Percentiles rank a stretch among this genome's conserved stretches.
Evolutionary conservation across 805 yeast species (phyloP).

Genomic region (Pichia scutulata): DNA sequence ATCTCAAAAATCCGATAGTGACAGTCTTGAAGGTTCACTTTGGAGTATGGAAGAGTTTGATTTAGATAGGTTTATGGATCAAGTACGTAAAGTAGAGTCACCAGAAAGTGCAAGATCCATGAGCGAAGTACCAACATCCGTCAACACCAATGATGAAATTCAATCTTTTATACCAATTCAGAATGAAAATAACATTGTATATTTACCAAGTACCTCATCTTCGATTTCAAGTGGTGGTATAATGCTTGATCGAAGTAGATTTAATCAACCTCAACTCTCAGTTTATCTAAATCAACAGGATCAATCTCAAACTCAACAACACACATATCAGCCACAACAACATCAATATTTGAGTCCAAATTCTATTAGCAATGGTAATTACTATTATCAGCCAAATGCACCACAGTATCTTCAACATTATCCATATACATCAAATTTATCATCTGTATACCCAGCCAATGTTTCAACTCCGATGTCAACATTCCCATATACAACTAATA

Average conservation of each 20-base stretch:
- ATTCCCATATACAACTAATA: background rate
- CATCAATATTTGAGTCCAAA: background rate
- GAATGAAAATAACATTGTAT: background rate
- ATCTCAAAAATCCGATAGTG: background rate
- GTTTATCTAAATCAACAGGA: background rate
- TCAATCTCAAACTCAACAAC: background rate
- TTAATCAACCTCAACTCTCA: background rate
- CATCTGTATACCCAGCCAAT: background rate
- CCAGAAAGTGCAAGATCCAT: constrained; percentile 21
- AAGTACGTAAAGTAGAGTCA: constrained; percentile 31
- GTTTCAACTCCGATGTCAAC: background rate
- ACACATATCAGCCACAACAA: background rate
- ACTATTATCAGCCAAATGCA: background rate
- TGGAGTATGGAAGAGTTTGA: constrained; percentile 33
- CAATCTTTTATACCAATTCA: background rate
- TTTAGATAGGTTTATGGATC: constrained; percentile 41
- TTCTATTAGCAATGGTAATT: background rate
- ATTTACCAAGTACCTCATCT: background rate
- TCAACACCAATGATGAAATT: background rate
- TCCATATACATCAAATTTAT: background rate
- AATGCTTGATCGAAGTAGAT: background rate
- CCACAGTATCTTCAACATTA: background rate
- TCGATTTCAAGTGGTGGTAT: background rate
- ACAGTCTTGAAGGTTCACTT: background rate
- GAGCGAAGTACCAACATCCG: background rate